Evolutionary conservation across 257 asterid genomes (phyloP), one percentile per base, ranked within the genome.

Genomic region (Forsythia viridissima): DNA sequence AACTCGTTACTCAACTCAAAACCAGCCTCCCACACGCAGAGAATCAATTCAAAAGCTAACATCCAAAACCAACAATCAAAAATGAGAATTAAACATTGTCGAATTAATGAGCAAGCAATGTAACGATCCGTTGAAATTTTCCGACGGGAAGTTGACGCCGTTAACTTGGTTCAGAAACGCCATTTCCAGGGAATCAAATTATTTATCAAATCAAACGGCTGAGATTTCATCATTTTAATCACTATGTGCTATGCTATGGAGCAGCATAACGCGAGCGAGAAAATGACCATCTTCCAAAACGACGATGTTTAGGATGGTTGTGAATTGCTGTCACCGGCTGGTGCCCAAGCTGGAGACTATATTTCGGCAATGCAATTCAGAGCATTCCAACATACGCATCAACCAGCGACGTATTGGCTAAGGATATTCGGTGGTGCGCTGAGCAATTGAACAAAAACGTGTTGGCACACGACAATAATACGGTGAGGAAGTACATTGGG

Each of bases 271-370:
- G 65, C 94, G 97, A 13, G 97, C 93, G 12, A 81, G 99, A 80
- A 86, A 88, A 0, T 71, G 93, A 8, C 79, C 78, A 3, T 71
- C 79, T 0, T 41, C 24, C 9, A 89, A 89, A 79, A 90, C 88
- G 87, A 94, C 99, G 24, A 94, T 98, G 85, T 94, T 94, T 30
- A 59, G 99, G 61, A 94, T 94, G 98, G 99, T 98, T 0, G 97
- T 93, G 5, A 94, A 94, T 81, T 94, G 99, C 84, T n/a, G n/a
- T n/a, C n/a, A n/a, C n/a, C n/a, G n/a, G n/a, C n/a, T n/a, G n/a
- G n/a, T n/a, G n/a, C 98, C 88, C 82, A 82, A 98, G 72, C 84
- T 94, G 0, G 91, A 88, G 84, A 20, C 88, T 93, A 7, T 94
- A 94, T 83, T 94, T 94, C 13, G 99, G 99, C 1, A 94, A 94